phyloP scores from a whole-genome alignment of 2,329 filamentous ascomycete genomes.

The Cryphonectria parasitica region DNA sequence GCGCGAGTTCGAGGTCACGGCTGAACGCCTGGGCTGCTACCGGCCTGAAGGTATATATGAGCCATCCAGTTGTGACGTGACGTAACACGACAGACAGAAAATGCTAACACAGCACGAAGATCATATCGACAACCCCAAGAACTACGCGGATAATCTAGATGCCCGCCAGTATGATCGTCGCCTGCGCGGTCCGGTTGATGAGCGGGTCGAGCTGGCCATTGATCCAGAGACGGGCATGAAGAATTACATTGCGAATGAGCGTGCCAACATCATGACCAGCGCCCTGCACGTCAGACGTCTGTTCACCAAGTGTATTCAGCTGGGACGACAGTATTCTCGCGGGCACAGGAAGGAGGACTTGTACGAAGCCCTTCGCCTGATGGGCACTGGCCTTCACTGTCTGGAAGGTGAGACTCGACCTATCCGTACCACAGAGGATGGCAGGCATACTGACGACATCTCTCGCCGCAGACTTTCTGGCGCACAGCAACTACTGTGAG shows the following conservation, averaged over 20 bases:
- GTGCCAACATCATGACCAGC: constrained; percentile 77
- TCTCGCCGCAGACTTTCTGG: constrained; percentile 70
- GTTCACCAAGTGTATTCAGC: constrained; percentile 73
- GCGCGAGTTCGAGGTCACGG: constrained; percentile 83
- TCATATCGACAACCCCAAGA: constrained; percentile 76
- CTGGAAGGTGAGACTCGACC: constrained; percentile 63
- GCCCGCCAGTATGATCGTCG: constrained; percentile 80
- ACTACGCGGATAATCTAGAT: constrained; percentile 88
- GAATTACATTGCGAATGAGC: constrained; percentile 92
- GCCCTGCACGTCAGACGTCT: constrained; percentile 75
- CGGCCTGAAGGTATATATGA: constrained; percentile 62
- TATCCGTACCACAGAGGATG: background rate
- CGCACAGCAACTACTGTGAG: constrained; percentile 92
- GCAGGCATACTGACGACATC: constrained; percentile 21
- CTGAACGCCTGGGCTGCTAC: constrained; percentile 79
- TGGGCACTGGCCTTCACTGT: constrained; percentile 89
- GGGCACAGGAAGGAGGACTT: constrained; percentile 74
- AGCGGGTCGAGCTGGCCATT: constrained; percentile 75
- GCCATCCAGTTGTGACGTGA: background rate
- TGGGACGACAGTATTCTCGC: constrained; percentile 74
- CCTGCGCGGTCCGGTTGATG: constrained; percentile 81
- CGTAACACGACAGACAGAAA: background rate
- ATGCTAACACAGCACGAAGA: constrained; percentile 12
- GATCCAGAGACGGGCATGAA: constrained; percentile 80
- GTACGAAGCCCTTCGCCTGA: constrained; percentile 81